phyloP scores from a whole-genome alignment of 2,329 filamentous ascomycete species.

The Dactylella cylindrospora region DNA sequence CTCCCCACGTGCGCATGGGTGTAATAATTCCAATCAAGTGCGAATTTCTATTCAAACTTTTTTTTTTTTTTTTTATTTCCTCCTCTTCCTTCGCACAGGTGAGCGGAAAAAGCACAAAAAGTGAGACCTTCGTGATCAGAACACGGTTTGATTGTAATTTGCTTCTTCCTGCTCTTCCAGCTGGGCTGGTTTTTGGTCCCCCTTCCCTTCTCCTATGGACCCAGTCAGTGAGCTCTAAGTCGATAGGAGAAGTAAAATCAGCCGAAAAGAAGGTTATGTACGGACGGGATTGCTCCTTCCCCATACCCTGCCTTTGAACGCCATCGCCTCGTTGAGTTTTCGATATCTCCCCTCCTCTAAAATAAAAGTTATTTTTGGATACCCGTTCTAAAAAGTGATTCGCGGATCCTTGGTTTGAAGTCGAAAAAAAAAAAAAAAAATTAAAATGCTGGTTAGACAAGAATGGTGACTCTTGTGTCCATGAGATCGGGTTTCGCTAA shows the following conservation, averaged over 20 bases:
- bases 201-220: background rate
- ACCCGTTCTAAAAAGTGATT: conserved; percentile 24
- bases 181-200: conserved; percentile 25
- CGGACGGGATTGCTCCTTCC: conserved; percentile 43
- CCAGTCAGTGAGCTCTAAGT: conserved; percentile 39
- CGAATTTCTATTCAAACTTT: conserved; percentile 42
- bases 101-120: conserved; percentile 33
- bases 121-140: conserved; percentile 44
- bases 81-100: conserved; percentile 4
- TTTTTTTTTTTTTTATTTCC: too few species aligned
- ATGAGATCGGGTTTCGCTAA: too few species aligned
- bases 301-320: conserved; percentile 36
- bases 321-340: conserved; percentile 41
- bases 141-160: conserved; percentile 24
- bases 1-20: conserved; percentile 42
- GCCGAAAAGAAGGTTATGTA: conserved; percentile 42
- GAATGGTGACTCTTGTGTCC: conserved; percentile 5
- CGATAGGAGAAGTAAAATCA: conserved; percentile 30
- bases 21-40: too few species aligned
- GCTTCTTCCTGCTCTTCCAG: conserved; percentile 21
- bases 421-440: conserved; percentile 18
- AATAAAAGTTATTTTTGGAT: conserved; percentile 42
- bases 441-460: too few species aligned
- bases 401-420: too few species aligned
- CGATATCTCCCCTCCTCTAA: conserved; percentile 36